Evolutionary conservation across 192 early-diverging fungal species (phyloP), one percentile per base, ranked within the genome.

Genomic region (Geranomyces michiganensis): DNA sequence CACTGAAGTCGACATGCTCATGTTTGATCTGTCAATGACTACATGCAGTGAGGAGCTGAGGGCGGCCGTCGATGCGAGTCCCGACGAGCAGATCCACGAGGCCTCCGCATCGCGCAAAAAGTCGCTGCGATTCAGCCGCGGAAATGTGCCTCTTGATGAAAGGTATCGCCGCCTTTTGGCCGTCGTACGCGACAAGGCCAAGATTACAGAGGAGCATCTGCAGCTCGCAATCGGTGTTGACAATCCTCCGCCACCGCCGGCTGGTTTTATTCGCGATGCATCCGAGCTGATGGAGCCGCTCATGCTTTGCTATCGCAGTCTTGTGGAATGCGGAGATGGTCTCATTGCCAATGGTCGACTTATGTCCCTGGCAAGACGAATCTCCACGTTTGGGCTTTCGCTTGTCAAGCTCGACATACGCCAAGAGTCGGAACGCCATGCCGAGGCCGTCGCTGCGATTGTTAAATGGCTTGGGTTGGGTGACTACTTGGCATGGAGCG

Each of bases 391-490:
- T 69, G 76, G 76, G 2, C 56, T 78, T 22, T 65, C 76, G 21
- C 62, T 78, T 14, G 66, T 78, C 17, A 78, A 78, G 45, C 55
- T 76, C 15, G 76, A 78, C 51, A 78, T 78, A 26, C 76, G 76
- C 17, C 76, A 78, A 43, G 76, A 78, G 44, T 74, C 71, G 44
- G 72, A 73, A 14, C 65, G 66, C 7, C 76, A 78, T 47, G 67
- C 59, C 36, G 76, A 78, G 46, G 76, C 36, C 19, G 26, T 78
- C 0, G 76, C 75, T 55, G 72, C 72, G 2, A 75, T 78, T 43
- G 75, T 72, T n/a, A 14, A 62, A 41, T 78, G 62, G 51, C 65
- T 78, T 14, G 72, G 62, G 0, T 22, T 78, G 0, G 71, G 76
- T 13, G 24, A 65, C 7, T 78, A 75, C 68, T 13, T n/a, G 5